Evolutionary conservation across 805 yeast species (phyloP).

Genomic region (Brettanomyces naardenensis): DNA sequence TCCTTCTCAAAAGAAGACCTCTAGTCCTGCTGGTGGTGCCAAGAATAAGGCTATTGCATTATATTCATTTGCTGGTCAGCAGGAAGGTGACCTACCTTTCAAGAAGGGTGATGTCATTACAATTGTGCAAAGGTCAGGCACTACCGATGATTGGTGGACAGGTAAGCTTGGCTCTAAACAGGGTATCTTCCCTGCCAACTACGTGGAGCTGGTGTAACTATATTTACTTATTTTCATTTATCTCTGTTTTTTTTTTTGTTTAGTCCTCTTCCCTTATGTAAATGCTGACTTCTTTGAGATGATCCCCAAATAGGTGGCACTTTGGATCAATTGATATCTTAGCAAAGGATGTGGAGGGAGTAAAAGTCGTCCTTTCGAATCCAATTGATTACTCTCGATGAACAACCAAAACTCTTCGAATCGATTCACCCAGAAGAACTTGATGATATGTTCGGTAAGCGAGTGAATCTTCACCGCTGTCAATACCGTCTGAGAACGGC

Average conservation of each 20-base stretch:
- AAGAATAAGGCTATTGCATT: slow-evolving; percentile 80
- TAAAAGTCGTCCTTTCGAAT: slow-evolving; percentile 11
- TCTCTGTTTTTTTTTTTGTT: not conserved
- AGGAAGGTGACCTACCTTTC: slow-evolving; percentile 87
- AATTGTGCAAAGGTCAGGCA: slow-evolving; percentile 75
- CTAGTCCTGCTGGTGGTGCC: slow-evolving; percentile 26
- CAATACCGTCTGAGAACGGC: slow-evolving; percentile 5
- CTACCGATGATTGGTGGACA: slow-evolving; percentile 98
- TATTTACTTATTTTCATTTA: not conserved
- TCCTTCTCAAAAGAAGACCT: slow-evolving; percentile 3
- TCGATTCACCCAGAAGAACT: slow-evolving; percentile 22
- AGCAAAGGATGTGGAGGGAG: slow-evolving; percentile 9
- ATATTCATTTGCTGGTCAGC: slow-evolving; percentile 85
- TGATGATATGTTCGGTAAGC: slow-evolving; percentile 22
- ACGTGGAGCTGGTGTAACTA: slow-evolving; percentile 66
- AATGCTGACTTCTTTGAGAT: slow-evolving; percentile 8
- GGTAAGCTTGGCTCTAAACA: slow-evolving; percentile 77
- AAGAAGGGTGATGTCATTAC: slow-evolving; percentile 91
- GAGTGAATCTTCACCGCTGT: slow-evolving; percentile 18
- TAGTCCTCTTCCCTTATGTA: too few relatives aligned
- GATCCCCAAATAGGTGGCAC: slow-evolving; percentile 15
- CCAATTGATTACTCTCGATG: slow-evolving; percentile 14
- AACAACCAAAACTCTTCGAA: slow-evolving; percentile 17
- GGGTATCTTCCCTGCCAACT: slow-evolving; percentile 97
- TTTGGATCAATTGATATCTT: slow-evolving; percentile 10